Conservation (phyloP, 2,329 filamentous ascomycete species). For the Fonsecaea erecta region DNA sequence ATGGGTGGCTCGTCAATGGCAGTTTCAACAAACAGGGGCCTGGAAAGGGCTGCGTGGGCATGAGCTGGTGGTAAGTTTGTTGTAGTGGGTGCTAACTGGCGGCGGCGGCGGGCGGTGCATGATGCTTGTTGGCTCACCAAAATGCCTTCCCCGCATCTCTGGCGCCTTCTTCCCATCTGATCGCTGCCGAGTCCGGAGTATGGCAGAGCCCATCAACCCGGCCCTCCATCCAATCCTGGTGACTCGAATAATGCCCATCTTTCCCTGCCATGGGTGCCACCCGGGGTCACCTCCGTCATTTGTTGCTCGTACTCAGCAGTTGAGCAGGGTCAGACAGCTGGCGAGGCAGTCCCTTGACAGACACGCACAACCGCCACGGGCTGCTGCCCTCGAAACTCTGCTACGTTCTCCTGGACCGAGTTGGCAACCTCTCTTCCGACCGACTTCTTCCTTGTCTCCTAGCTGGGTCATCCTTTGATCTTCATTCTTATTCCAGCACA, state of each 20-base stretch:
- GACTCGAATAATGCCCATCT: constrained; percentile 5
- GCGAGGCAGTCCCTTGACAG: neutral
- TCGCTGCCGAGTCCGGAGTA: constrained; percentile 8
- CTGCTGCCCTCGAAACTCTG: constrained; percentile 6
- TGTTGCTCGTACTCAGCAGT: constrained; percentile 1
- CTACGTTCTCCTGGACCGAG: constrained; percentile 14
- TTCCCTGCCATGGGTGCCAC: neutral
- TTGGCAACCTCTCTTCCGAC: constrained; percentile 27
- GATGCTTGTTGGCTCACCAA: constrained; percentile 1
- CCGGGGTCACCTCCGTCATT: neutral
- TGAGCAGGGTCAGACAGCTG: constrained; percentile 9
- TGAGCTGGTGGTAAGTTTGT: neutral
- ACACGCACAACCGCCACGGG: constrained; percentile 16
- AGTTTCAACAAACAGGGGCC: neutral
- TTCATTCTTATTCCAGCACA: constrained; percentile 7
- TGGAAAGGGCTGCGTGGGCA: neutral
- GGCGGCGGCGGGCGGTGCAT: constrained; percentile 1
- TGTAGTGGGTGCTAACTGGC: too few species aligned
- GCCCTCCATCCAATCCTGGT: constrained; percentile 15
- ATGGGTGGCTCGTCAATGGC: neutral
- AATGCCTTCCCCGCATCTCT: constrained; percentile 19
- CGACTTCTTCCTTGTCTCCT: constrained; percentile 23
- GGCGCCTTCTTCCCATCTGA: constrained; percentile 8
- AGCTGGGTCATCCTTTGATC: neutral
- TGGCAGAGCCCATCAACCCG: constrained; percentile 4